These are phyloP conservation scores for Candida qinlingensis DNA, from an alignment of 805 yeast species.

Conservation along the genomic window DNA sequence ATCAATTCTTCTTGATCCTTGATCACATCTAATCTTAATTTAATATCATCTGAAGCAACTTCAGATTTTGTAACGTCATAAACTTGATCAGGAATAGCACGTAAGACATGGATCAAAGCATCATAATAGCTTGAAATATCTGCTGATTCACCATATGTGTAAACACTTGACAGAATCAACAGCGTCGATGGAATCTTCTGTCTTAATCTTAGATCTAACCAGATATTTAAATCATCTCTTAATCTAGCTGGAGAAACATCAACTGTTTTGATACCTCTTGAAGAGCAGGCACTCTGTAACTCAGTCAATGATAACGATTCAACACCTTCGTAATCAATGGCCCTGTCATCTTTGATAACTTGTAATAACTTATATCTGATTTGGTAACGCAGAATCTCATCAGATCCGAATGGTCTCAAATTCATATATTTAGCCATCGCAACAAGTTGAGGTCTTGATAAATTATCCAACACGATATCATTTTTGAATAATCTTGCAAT, in stretches of 20 bases:
- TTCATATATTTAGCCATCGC: conserved; percentile 93
- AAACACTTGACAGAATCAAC: conserved; percentile 80
- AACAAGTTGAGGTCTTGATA: conserved; percentile 83
- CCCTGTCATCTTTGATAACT: conserved; percentile 87
- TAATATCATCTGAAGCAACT: conserved; percentile 55
- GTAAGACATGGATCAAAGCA: conserved; percentile 80
- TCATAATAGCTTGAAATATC: conserved; percentile 61
- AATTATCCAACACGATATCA: conserved; percentile 87
- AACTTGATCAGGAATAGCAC: conserved; percentile 90
- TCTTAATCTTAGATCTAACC: conserved; percentile 86
- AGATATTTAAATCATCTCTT: conserved; percentile 73
- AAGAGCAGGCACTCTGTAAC: conserved; percentile 83
- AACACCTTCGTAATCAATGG: conserved; percentile 92
- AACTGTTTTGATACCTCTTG: conserved; percentile 83
- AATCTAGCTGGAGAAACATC: conserved; percentile 78
- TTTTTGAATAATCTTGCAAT: conserved; percentile 92
- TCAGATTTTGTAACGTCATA: conserved; percentile 93
- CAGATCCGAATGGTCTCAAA: conserved; percentile 89
- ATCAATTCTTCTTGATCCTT: conserved; percentile 81
- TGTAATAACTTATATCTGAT: conserved; percentile 88
- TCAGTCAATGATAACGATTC: conserved; percentile 74
- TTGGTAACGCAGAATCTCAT: conserved; percentile 84
- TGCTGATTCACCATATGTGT: conserved; percentile 69
- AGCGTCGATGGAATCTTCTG: conserved; percentile 91
- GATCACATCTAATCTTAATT: conserved; percentile 64